Conservation (phyloP, 768 basidiomycete species). For the Pisolithus albus region DNA sequence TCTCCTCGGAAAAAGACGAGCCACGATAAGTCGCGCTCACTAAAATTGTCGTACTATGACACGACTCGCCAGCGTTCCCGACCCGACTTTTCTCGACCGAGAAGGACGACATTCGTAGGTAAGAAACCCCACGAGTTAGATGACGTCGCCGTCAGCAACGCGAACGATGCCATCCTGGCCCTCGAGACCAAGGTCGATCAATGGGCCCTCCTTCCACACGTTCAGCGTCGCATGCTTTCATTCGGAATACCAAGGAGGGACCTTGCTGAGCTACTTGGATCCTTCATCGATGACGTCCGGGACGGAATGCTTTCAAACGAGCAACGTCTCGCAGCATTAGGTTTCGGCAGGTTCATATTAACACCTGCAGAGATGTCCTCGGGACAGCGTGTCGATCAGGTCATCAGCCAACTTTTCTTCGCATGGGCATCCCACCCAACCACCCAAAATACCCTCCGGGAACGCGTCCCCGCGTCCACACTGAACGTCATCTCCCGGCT, state of each 20-base stretch:
- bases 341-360: slow-evolving; percentile 18
- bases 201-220: slow-evolving; percentile 32
- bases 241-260: slow-evolving; percentile 45
- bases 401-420: slow-evolving; percentile 50
- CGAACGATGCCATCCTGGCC: slow-evolving; percentile 15
- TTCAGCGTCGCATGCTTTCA: slow-evolving; percentile 35
- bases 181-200: slow-evolving; percentile 30
- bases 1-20: background rate
- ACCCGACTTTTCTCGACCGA: too few species aligned
- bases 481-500: slow-evolving; percentile 34
- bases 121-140: too few species aligned
- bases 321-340: slow-evolving; percentile 24
- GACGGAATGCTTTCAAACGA: slow-evolving; percentile 22
- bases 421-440: slow-evolving; percentile 43
- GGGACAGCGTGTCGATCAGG: slow-evolving; percentile 34
- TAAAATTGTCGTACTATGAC: too few species aligned
- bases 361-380: slow-evolving; percentile 19
- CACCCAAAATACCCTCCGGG: slow-evolving; percentile 18
- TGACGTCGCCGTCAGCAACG: background rate
- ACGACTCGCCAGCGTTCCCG: too few species aligned
- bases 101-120: too few species aligned
- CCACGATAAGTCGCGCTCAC: background rate
- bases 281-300: slow-evolving; percentile 36
- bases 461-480: slow-evolving; percentile 25
- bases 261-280: slow-evolving; percentile 34